Evolutionary conservation across 1,284 basidiomycete genomes (phyloP).

Genomic region (Ceraceosorus guamensis): DNA sequence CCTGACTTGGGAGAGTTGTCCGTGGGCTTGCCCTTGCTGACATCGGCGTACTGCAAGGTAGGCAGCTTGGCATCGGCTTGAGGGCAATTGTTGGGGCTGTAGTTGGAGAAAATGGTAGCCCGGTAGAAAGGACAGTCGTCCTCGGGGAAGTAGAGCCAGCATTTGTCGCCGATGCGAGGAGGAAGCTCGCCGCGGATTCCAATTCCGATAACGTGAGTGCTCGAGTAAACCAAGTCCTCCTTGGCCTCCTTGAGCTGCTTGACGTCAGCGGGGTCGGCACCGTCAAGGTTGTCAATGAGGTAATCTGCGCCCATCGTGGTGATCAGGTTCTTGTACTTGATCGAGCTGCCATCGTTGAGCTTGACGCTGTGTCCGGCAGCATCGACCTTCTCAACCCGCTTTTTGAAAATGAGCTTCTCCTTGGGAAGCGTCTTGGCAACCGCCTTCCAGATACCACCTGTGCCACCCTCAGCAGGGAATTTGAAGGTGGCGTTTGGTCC

Average conservation of each 20-base stretch:
- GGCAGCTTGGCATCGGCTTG: slow-evolving; percentile 49
- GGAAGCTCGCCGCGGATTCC: slow-evolving; percentile 54
- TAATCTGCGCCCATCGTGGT: slow-evolving; percentile 53
- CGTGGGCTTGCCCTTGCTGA: slow-evolving; percentile 42
- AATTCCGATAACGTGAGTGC: slow-evolving; percentile 55
- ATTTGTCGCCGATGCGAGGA: slow-evolving; percentile 55
- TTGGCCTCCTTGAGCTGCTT: slow-evolving; percentile 49
- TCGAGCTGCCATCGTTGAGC: slow-evolving; percentile 50
- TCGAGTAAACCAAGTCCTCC: slow-evolving; percentile 52
- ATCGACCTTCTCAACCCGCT: slow-evolving; percentile 50
- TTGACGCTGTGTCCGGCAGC: slow-evolving; percentile 50
- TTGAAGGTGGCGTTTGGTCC: slow-evolving; percentile 56
- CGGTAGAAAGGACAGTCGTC: slow-evolving; percentile 56
- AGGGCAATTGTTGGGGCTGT: slow-evolving; percentile 55
- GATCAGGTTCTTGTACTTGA: slow-evolving; percentile 53
- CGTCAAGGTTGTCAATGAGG: slow-evolving; percentile 45
- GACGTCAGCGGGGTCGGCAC: slow-evolving; percentile 48
- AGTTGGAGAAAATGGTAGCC: slow-evolving; percentile 56
- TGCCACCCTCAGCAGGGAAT: slow-evolving; percentile 55
- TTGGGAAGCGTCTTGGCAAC: slow-evolving; percentile 52
- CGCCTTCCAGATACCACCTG: slow-evolving; percentile 56
- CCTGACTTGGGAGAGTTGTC: slow-evolving; percentile 50
- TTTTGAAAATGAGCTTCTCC: slow-evolving; percentile 50
- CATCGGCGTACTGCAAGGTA: slow-evolving; percentile 53
- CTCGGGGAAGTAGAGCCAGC: slow-evolving; percentile 54